Base-by-base conservation (phyloP, 345 rosid genomes). In the Limnanthes douglasii region DNA sequence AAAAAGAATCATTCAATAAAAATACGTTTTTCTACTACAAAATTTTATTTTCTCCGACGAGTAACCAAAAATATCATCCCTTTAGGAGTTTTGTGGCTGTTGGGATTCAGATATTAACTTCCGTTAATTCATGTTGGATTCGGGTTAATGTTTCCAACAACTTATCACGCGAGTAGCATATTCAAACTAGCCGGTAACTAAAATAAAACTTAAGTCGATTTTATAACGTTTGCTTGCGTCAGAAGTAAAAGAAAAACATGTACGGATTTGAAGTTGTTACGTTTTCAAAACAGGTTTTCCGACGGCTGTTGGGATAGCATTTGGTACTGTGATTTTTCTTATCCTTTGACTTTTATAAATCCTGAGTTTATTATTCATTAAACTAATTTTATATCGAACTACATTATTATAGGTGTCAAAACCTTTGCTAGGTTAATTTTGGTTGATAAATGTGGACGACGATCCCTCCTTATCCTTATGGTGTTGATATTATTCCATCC, bases 391-490 rank as follows among this genome's bases (percentile, higher is more conserved):
- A 15, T 18, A 20, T 36, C 3, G 24, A 34, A 17, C 13, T n/a
- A 8, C 16, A 15, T 40, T 18, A 0, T 12, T 34, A 8, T 60
- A 69, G 73, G 24, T 69, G 28, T 51, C 67, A n/a, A 33, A 32
- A 12, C 18, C 41, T 8, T 11, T 54, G 41, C 6, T 46, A 5
- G 46, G 59, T 11, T 64, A 6, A 11, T 62, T 15, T 45, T 75
- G 4, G 51, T 64, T 3, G 84, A 67, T 41, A 62, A 32, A 46
- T 54, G 37, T 41, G 85, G 79, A 21, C 65, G 76, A 47, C 56
- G 71, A 14, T 61, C 73, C 2, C 69, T 69, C 21, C 58, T 69
- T 15, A 34, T 65, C 66, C 69, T 69, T 14, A n/a, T n/a, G n/a
- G n/a, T n/a, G 41, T 51, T 15, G 35, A n/a, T n/a, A n/a, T n/a